Conservation (phyloP, 768 basidiomycete species). For the Roridomyces roridus region DNA sequence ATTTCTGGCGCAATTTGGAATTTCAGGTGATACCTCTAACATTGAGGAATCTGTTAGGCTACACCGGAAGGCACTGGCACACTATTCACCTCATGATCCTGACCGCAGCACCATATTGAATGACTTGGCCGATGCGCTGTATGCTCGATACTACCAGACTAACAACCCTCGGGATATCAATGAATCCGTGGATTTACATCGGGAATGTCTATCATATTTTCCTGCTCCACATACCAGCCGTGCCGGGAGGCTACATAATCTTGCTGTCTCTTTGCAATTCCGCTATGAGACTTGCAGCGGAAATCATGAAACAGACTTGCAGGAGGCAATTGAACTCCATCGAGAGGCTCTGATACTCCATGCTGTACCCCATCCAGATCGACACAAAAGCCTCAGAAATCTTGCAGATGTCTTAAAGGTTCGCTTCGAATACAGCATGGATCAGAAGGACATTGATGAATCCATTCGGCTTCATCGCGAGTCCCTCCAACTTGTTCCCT, state of each 20-base stretch:
- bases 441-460: constrained; percentile 4
- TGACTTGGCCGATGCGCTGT: background rate
- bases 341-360: constrained; percentile 1
- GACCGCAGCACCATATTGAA: background rate
- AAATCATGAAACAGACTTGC: background rate
- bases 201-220: background rate
- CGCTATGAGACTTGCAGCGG: background rate
- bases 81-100: background rate
- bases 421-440: background rate
- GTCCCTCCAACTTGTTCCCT: background rate
- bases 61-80: constrained; percentile 1
- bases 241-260: background rate
- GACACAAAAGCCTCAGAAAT: background rate
- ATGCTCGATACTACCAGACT: background rate
- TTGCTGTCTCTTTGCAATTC: constrained; percentile 1
- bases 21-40: background rate
- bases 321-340: constrained; percentile 6
- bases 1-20: background rate
- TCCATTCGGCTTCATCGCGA: constrained; percentile 2
- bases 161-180: constrained; percentile 3
- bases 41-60: constrained; percentile 6
- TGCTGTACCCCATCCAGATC: constrained; percentile 8
- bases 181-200: constrained; percentile 1
- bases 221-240: background rate
- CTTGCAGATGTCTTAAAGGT: constrained; percentile 2